Evolutionary conservation across 495 filamentous ascomycete species (phyloP).

Genomic region (Parmelia sp.): DNA sequence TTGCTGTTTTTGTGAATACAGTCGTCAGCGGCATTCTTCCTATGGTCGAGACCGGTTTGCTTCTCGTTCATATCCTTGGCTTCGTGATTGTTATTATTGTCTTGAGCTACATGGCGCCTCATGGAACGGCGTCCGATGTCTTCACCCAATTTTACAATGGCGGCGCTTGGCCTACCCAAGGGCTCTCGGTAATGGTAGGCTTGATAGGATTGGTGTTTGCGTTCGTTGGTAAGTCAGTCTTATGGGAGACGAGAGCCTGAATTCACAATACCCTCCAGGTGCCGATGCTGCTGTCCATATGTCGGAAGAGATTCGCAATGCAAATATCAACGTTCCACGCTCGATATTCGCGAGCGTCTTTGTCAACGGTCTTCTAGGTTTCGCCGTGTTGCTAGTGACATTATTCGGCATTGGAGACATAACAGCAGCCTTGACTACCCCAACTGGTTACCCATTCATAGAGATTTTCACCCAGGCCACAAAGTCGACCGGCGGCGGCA

Average conservation of each 20-base stretch:
- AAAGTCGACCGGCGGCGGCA: constrained; percentile 35
- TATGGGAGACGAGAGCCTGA: no score
- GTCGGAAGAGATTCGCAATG: constrained; percentile 47
- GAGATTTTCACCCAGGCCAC: constrained; percentile 41
- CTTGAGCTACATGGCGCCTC: constrained; percentile 42
- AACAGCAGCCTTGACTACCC: constrained; percentile 27
- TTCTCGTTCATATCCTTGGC: constrained; percentile 38
- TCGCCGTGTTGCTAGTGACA: constrained; percentile 42
- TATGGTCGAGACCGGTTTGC: constrained; percentile 37
- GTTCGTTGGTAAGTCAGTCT: constrained; percentile 35
- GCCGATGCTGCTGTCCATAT: constrained; percentile 43
- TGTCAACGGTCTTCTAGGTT: constrained; percentile 42
- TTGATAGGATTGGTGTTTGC: constrained; percentile 35
- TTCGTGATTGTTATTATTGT: constrained; percentile 48
- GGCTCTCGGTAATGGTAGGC: constrained; percentile 31
- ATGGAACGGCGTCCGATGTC: constrained; percentile 32
- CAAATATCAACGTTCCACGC: constrained; percentile 37
- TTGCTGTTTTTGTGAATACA: constrained; percentile 38
- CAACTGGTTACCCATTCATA: constrained; percentile 45
- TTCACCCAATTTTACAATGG: constrained; percentile 42
- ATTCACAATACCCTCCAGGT: constrained; percentile 20
- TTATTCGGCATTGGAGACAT: constrained; percentile 44
- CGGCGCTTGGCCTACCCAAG: constrained; percentile 40
- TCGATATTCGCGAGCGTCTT: constrained; percentile 41
- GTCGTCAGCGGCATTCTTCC: constrained; percentile 38